phyloP scores from a whole-genome alignment of 2,329 filamentous ascomycete genomes.

The Dryadomyces sulphureus region DNA sequence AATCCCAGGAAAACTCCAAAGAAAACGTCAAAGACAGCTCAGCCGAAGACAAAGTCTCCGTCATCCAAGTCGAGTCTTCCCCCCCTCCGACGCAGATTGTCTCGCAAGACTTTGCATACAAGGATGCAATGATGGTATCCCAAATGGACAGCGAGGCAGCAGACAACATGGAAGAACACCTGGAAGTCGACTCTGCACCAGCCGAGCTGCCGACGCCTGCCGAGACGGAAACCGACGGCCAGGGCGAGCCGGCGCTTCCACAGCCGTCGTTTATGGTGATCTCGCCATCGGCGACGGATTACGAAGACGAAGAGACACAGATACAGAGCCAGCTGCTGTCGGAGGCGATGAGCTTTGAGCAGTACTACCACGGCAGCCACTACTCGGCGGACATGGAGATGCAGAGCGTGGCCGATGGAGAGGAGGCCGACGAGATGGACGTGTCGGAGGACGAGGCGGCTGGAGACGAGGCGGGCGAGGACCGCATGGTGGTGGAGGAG shows the following conservation, averaged over 20 bases:
- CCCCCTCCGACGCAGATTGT: conserved; percentile 5
- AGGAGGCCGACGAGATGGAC: background rate
- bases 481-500: background rate
- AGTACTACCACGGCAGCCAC: background rate
- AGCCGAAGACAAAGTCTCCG: background rate
- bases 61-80: no score
- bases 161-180: background rate
- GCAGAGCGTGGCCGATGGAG: conserved; percentile 1
- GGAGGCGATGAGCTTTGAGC: conserved; percentile 9
- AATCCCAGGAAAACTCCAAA: no score
- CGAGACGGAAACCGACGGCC: conserved; percentile 5
- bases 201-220: background rate
- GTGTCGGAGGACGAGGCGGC: background rate
- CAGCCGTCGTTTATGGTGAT: background rate
- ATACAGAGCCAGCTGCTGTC: conserved; percentile 11
- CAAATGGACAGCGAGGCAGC: background rate
- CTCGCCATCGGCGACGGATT: background rate
- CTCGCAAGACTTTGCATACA: background rate
- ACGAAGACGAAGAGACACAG: conserved; percentile 4
- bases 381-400: conserved; percentile 3
- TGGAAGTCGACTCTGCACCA: background rate
- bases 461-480: background rate
- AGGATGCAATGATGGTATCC: background rate
- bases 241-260: background rate
- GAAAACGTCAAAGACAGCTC: background rate